Evolutionary conservation across 1,139 yeast species (phyloP), one percentile per base, ranked within the genome.

Genomic region (Hansenula sp.): DNA sequence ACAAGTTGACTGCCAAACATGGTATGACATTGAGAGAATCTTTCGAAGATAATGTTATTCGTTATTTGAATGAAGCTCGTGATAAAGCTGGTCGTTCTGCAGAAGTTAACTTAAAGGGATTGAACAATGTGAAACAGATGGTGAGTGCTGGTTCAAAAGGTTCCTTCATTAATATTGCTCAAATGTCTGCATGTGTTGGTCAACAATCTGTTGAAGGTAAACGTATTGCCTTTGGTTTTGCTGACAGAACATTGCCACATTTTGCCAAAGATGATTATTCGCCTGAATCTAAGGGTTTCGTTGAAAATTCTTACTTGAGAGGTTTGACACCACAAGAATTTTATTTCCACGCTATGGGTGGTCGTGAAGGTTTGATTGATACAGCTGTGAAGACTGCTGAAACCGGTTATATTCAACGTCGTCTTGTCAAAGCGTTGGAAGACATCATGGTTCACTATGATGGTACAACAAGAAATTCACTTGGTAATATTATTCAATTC

Each of bases 141-240:
- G 98, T 92, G 45, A 85, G 92, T 50, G 92, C 98, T 13, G 99
- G 99, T 61, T 94, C 99, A 25, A 94, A 94, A 68, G 99, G 99
- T 73, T 94, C 98, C 13, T 92, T 90, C 64, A 94, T 94, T 64
- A 94, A 94, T 64, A 92, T 94, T 64, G 95, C 99, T 22, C 98
- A 90, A 70, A 94, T 94, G 98, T 89, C 97, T 37, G 99, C 99
- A 8, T 92, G 98, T 84, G 99, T 92, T 26, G 99, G 99, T 57
- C 99, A 94, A 68, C 99, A 94, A 64, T 92, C 95, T 68, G 98
- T 94, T 36, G 98, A 92, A 70, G 99, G 99, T 77, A 92, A 88
- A 65, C 95, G 99, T 77, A 92, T 94, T 71, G 95, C 97, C 28
- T 92, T 85, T 58, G 99, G 99, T 31, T 94, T 94, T 62, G 79